Evolutionary conservation across 371 early-diverging fungal species (phyloP), one percentile per base, ranked within the genome.

Genomic region (Haplosporangium sp.): DNA sequence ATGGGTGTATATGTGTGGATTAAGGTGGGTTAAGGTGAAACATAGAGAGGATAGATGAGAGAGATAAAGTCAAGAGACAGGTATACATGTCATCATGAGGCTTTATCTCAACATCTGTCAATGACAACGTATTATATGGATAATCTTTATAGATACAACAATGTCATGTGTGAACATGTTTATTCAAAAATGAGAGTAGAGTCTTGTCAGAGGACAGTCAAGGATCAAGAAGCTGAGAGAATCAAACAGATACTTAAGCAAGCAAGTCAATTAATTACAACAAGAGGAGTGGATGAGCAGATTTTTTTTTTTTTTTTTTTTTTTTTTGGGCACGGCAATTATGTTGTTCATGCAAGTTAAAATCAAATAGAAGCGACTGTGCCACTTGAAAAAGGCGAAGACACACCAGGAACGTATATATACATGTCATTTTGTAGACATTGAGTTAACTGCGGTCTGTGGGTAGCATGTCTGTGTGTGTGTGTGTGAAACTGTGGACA

Each of bases 71-170:
- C 4, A 62, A 38, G 19, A 27, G 61, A 42, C n/a, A 55, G 48
- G 55, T 35, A 44, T 74, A 74, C 79, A 89, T 86, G n/a, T 88
- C 86, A 61, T 89, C 87, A 19, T 84, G 84, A 10, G 90, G 90
- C 27, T 65, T 75, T 45, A 91, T 88, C 15, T 90, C 91, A 38
- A 86, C 81, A 10, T 74, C 67, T 39, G 71, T 72, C 55, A 92
- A 78, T 34, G 81, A 82, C 13, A 69, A 48, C 0, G 85, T 72
- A 65, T 89, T 82, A 67, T 93, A 91, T 1, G 87, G 83, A 4
- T 62, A 67, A 5, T 85, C 86, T 55, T 90, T 85, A 65, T 90
- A 91, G 52, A 91, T 84, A 13, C 92, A 85, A 92, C 86, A 11
- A 92, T 72, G 65, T 88, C 84, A 4, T 84, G 74, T 90, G 78